Base-by-base conservation (phyloP, 768 basidiomycete species). In the Floccularia luteovirens region DNA sequence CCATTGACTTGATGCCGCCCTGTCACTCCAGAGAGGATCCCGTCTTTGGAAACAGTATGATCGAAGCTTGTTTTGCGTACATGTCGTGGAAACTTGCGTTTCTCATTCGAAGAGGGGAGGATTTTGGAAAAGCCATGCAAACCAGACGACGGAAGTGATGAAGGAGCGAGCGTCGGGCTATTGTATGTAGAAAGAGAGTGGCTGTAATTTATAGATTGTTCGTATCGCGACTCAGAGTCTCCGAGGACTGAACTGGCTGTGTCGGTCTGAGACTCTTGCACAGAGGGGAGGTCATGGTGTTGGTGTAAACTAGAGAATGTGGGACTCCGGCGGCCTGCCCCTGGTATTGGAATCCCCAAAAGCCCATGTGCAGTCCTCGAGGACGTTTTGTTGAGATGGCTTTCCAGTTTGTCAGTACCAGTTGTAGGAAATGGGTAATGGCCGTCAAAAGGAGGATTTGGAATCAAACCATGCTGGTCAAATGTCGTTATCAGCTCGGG, bases 31-130 rank as follows among this genome's bases (percentile, higher is more conserved):
- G 66, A 53, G 43, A 78, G 64, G 40, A 81, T 71, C 25, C 72
- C 76, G 45, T 82, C 79, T 47, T 74, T 76, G 25, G 75, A 72
- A 28, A 93, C 82, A 3, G 91, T 92, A 61, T 92, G 91, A 59
- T 96, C 91, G 58, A 92, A 94, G 60, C 89, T 91, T 33, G 91
- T 90, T 69, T 96, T 96, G 45, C 91, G 77, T 43, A 90, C 88
- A 59, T 86, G 84, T 44, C 83, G 76, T 38, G 91, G 88, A 56
- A 91, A 88, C 22, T 71, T 61, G 46, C 72, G 78, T 48, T 69
- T 70, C 44, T 61, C 59, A 41, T 60, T 57, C 14, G 57, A 46
- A 36, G 56, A 56, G 43, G 36, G 59, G 60, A 35, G 72, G 64
- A 38, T 36, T 50, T 68, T 62, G 41, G 65, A 54, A 42, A 70